Evolutionary conservation across 306 rosid genomes (phyloP), one percentile per base, ranked within the genome.

Genomic region (Heteromeles arbutifolia): DNA sequence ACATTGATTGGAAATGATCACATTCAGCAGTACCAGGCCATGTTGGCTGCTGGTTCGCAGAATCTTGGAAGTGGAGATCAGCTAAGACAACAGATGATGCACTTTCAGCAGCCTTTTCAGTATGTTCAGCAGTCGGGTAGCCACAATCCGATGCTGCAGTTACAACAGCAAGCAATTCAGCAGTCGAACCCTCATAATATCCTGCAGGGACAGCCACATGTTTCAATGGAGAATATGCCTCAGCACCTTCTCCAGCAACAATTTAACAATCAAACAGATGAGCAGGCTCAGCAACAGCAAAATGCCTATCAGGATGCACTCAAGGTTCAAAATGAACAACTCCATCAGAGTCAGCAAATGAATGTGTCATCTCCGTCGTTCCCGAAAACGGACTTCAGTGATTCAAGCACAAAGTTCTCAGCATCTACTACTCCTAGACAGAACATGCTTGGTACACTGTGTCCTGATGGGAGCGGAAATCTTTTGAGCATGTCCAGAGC

Each of bases 1-100:
- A 26, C 90, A 8, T 32, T 90, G 78, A 79, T 87, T 7, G 91
- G 93, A 72, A 87, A 78, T 74, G 92, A 90, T 78, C 88, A 79
- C 12, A 87, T 79, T 82, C 96, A 84, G 82, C 97, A 90, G 77
- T 87, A 87, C 80, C 93, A 92, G 77, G 88, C 96, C 67, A 84
- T 90, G 92, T 68, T 92, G 79, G 89, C 97, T 63, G 82, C 91
- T 80, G 93, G 96, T 77, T 76, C 88, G 80, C 96, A 81, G 70
- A 90, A 84, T 82, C 26, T 80, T 21, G 96, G 92, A 70, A 83
- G 87, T 82, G 93, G 85, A 34, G 92, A 92, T 83, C 77, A 86
- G 65, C 50, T 84, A 58, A 87, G 96, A 81, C 96, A 90, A 75
- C 97, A 90, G 70, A 83, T 90, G 83, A 82, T 90, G 92, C 85